A percentile compares a stretch with the other conserved stretches of the same genome.
Conservation (phyloP, 345 rosid species). For the Bruguiera gymnorhiza region DNA sequence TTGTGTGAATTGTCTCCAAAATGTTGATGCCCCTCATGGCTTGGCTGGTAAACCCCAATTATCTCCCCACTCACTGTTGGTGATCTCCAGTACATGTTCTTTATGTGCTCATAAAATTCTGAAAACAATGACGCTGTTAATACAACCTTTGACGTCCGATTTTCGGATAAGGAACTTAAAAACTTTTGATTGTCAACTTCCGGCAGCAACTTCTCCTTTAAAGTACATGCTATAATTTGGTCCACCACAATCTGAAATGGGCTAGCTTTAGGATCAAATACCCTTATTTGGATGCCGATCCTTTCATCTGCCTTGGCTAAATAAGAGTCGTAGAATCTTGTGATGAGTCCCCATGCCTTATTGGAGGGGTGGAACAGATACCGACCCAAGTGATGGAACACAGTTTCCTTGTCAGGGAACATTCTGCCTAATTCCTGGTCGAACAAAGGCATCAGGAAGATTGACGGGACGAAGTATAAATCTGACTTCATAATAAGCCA, state of each 20-base stretch:
- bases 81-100: slow-evolving; percentile 17
- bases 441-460: slow-evolving; percentile 23
- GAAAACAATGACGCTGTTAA: slow-evolving; percentile 13
- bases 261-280: not conserved
- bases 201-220: slow-evolving; percentile 12
- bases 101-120: slow-evolving; percentile 10
- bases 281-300: slow-evolving; percentile 21
- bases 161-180: not conserved
- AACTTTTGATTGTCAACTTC: not conserved
- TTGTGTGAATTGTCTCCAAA: slow-evolving; percentile 18
- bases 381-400: slow-evolving; percentile 21
- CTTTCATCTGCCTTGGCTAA: slow-evolving; percentile 16
- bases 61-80: slow-evolving; percentile 12
- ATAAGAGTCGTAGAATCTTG: slow-evolving; percentile 12
- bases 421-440: slow-evolving; percentile 12
- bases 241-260: slow-evolving; percentile 7
- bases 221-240: slow-evolving; percentile 13
- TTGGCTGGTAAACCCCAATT: slow-evolving; percentile 19
- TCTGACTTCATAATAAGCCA: slow-evolving; percentile 25
- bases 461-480: slow-evolving; percentile 17
- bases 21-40: slow-evolving; percentile 16
- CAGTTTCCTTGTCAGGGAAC: slow-evolving; percentile 21
- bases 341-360: slow-evolving; percentile 25
- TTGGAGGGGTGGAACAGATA: slow-evolving; percentile 28
- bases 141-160: slow-evolving; percentile 12